A percentile compares a stretch with the other conserved stretches of the same genome.
Evolutionary conservation across 2,329 filamentous ascomycete genomes (phyloP).

Genomic region (Sarocladium strictum): DNA sequence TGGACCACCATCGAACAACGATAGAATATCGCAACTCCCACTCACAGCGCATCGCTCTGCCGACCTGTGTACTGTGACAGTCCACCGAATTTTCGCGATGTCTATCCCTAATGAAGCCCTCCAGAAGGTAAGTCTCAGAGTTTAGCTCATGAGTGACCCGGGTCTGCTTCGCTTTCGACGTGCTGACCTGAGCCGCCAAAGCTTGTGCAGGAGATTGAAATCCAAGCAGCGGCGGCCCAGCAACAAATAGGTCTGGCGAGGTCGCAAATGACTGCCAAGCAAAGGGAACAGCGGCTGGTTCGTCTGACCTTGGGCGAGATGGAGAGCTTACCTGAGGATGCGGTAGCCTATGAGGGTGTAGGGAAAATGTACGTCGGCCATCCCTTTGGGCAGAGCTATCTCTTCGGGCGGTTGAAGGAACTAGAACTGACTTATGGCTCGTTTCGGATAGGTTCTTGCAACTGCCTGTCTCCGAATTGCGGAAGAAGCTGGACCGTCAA

Average conservation of each 20-base stretch:
- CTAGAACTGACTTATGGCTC: not conserved
- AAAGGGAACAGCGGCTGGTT: conserved; percentile 81
- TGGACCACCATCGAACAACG: no score
- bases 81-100: conserved; percentile 52
- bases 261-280: conserved; percentile 77
- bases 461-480: conserved; percentile 65
- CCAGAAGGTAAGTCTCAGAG: conserved; percentile 65
- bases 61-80: no score
- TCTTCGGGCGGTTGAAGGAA: no score
- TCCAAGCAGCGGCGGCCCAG: conserved; percentile 79
- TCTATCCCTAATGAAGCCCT: conserved; percentile 90
- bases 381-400: not conserved
- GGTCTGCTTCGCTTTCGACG: not conserved
- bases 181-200: conserved; percentile 29
- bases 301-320: conserved; percentile 84
- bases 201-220: conserved; percentile 91
- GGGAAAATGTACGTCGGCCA: conserved; percentile 77
- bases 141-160: not conserved
- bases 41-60: no score
- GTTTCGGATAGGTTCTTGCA: conserved; percentile 69
- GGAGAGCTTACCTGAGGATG: conserved; percentile 65
- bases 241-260: conserved; percentile 87
- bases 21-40: no score
- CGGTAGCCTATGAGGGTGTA: conserved; percentile 86
- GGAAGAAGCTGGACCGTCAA: conserved; percentile 70